Conservation (phyloP, 805 yeast species). For the Kuraishia borneana region DNA sequence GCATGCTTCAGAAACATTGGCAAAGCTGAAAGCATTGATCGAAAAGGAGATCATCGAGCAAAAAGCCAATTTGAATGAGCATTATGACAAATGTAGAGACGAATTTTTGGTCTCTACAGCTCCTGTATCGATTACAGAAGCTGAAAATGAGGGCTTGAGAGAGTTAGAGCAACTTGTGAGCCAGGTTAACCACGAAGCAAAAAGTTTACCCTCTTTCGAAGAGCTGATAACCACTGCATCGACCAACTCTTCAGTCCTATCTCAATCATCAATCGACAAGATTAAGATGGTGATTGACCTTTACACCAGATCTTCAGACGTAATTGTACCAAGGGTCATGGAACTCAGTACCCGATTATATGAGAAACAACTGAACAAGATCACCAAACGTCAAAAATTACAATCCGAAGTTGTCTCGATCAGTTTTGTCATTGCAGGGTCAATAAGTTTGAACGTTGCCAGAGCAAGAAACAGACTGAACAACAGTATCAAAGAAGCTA, state of each 20-base stretch:
- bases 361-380: constrained; percentile 22
- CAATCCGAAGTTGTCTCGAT: constrained; percentile 22
- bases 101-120: constrained; percentile 17
- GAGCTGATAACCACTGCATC: constrained; percentile 18
- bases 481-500: constrained; percentile 18
- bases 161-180: constrained; percentile 13
- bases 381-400: constrained; percentile 18
- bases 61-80: constrained; percentile 23
- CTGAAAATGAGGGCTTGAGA: constrained; percentile 10
- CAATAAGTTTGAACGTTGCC: constrained; percentile 24
- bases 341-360: constrained; percentile 22
- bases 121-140: constrained; percentile 2
- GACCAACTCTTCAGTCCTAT: constrained; percentile 14
- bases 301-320: constrained; percentile 10
- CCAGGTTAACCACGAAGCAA: constrained; percentile 10
- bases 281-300: constrained; percentile 10
- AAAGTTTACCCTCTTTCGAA: constrained; percentile 17
- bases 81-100: constrained; percentile 28
- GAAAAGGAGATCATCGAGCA: constrained; percentile 23
- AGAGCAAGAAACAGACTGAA: constrained; percentile 18
- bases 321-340: constrained; percentile 20
- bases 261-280: constrained; percentile 12
- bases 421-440: constrained; percentile 22
- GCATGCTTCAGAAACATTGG: constrained; percentile 10
- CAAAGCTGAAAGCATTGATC: constrained; percentile 21